These are phyloP conservation scores for Leccinum rimulosum DNA, from an alignment of 768 basidiomycete genomes.

Conservation along the genomic window DNA sequence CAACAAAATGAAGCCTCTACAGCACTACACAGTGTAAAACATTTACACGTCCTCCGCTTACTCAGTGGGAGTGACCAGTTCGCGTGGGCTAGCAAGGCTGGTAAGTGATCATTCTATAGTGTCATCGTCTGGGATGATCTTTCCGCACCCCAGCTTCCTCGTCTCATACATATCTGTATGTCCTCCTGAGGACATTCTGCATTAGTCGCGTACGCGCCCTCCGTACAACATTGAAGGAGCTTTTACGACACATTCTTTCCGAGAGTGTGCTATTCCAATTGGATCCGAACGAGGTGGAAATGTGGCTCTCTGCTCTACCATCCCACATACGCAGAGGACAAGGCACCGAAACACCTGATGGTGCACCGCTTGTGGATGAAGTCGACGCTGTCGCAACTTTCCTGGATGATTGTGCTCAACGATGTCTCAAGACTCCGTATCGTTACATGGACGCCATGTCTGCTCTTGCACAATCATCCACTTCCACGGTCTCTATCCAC, in stretches of 20 bases:
- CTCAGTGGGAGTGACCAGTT: constrained; percentile 80
- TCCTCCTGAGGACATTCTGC: constrained; percentile 66
- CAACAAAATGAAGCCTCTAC: constrained; percentile 13
- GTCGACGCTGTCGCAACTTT: constrained; percentile 58
- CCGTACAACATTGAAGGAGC: constrained; percentile 45
- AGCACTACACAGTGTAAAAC: constrained; percentile 53
- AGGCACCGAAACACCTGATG: constrained; percentile 48
- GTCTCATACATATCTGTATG: constrained; percentile 64
- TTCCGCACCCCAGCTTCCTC: constrained; percentile 35
- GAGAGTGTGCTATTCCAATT: constrained; percentile 80
- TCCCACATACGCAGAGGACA: constrained; percentile 30
- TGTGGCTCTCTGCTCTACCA: constrained; percentile 75
- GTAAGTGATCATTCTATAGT: constrained; percentile 39
- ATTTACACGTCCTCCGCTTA: constrained; percentile 75
- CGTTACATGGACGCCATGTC: constrained; percentile 77
- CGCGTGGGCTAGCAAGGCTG: constrained; percentile 69
- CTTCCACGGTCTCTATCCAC: constrained; percentile 4
- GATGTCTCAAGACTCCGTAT: constrained; percentile 81
- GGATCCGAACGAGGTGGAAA: constrained; percentile 61
- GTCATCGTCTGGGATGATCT: not conserved
- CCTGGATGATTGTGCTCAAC: constrained; percentile 82
- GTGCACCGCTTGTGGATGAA: constrained; percentile 53
- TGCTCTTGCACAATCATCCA: constrained; percentile 26
- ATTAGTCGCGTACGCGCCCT: constrained; percentile 50
- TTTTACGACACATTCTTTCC: constrained; percentile 66